Evolutionary conservation across 2,329 filamentous ascomycete genomes (phyloP).

Genomic region (Stachybotrys chlorohalonatus): DNA sequence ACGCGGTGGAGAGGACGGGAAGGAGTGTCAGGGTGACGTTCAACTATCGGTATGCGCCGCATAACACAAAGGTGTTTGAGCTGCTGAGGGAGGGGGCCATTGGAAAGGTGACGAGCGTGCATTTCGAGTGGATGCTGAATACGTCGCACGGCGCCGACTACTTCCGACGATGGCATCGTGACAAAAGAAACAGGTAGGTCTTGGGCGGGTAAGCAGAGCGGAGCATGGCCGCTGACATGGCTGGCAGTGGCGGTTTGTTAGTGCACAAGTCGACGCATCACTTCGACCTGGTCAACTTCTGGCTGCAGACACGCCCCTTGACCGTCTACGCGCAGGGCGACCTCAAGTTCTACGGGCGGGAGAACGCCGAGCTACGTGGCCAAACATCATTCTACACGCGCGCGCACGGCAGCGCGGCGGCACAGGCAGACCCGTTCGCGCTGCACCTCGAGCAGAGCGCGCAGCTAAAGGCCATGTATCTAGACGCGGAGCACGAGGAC

Average conservation of each 20-base stretch:
- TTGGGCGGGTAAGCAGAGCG: too few species aligned
- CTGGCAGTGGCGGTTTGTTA: constrained; percentile 48
- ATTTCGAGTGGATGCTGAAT: constrained; percentile 57
- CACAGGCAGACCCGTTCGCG: constrained; percentile 48
- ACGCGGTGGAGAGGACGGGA: constrained; percentile 16
- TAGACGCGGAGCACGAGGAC: constrained; percentile 55
- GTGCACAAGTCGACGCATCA: constrained; percentile 57
- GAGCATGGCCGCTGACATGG: constrained; percentile 20
- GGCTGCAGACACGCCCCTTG: constrained; percentile 39
- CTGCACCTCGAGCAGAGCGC: constrained; percentile 42
- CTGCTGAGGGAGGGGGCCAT: constrained; percentile 45
- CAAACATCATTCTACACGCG: constrained; percentile 39
- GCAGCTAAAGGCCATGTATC: constrained; percentile 49
- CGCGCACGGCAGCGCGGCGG: constrained; percentile 38
- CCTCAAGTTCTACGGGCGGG: constrained; percentile 50
- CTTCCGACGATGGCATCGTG: constrained; percentile 55
- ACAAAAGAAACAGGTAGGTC: constrained; percentile 14
- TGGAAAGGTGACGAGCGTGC: constrained; percentile 45
- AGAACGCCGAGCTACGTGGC: constrained; percentile 50
- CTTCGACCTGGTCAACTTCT: constrained; percentile 53
- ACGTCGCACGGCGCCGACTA: constrained; percentile 54
- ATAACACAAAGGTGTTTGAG: constrained; percentile 51
- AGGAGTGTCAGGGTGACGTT: constrained; percentile 48
- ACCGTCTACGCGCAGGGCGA: constrained; percentile 51
- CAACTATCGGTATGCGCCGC: constrained; percentile 58